phyloP scores from a whole-genome alignment of 495 filamentous ascomycete genomes.

The Pyronema domesticum region DNA sequence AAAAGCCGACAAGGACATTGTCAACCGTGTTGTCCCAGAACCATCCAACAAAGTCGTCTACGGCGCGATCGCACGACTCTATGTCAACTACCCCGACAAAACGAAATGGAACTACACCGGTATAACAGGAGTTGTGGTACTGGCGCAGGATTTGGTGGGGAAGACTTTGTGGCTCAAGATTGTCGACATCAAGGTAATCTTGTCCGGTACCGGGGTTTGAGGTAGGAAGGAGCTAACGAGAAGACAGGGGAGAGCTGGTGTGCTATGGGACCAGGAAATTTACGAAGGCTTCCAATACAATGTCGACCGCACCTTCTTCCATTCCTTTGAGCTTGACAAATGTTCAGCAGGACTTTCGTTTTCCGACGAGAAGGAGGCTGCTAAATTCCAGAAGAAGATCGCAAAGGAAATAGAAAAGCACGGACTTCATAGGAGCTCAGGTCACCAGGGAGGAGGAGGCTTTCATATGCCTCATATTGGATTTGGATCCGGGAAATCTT shows the following conservation, averaged over 20 bases:
- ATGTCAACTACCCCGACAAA: slow-evolving; percentile 75
- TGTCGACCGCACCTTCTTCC: slow-evolving; percentile 90
- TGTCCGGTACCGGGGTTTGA: not conserved
- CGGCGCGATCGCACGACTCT: slow-evolving; percentile 82
- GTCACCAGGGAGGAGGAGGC: not conserved
- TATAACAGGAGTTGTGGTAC: slow-evolving; percentile 77
- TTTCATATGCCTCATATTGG: slow-evolving; percentile 12
- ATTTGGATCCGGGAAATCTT: slow-evolving; percentile 10
- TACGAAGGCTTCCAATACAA: slow-evolving; percentile 90
- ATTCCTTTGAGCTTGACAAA: slow-evolving; percentile 86
- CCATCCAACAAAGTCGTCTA: slow-evolving; percentile 88
- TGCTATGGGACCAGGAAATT: slow-evolving; percentile 97
- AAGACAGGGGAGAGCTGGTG: slow-evolving; percentile 47
- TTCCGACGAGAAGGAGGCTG: slow-evolving; percentile 89
- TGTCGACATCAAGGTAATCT: slow-evolving; percentile 72
- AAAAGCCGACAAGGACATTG: slow-evolving; percentile 81
- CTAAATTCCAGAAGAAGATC: slow-evolving; percentile 85
- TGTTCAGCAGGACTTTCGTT: slow-evolving; percentile 83
- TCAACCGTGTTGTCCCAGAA: slow-evolving; percentile 81
- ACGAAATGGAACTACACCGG: slow-evolving; percentile 88
- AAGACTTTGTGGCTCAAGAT: slow-evolving; percentile 94
- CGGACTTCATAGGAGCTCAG: slow-evolving; percentile 20
- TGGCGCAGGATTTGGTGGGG: slow-evolving; percentile 85
- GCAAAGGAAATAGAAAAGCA: slow-evolving; percentile 54
- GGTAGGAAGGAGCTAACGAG: not conserved